Conservation (phyloP, 768 basidiomycete genomes). For the Auriscalpium vulgare region DNA sequence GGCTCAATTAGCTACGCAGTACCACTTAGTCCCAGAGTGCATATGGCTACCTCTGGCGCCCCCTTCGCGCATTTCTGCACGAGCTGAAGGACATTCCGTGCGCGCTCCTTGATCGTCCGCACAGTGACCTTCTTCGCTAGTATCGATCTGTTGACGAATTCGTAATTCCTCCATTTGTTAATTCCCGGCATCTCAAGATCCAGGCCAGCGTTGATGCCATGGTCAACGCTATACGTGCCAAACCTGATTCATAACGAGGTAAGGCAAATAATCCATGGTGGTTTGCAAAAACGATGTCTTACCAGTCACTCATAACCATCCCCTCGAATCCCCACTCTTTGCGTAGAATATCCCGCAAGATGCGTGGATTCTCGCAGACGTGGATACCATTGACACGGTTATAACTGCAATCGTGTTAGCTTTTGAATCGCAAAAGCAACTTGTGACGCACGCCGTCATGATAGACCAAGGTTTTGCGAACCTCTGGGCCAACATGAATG, state of each 20-base stretch:
- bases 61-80: conserved; percentile 62
- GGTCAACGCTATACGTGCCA: conserved; percentile 60
- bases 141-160: conserved; percentile 56
- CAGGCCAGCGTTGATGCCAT: conserved; percentile 63
- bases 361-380: conserved; percentile 51
- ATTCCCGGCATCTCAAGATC: conserved; percentile 77
- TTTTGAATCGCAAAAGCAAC: neutral
- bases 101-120: conserved; percentile 61
- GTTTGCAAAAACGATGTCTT: conserved; percentile 3
- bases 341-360: conserved; percentile 56
- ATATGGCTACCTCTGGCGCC: conserved; percentile 48
- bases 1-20: neutral
- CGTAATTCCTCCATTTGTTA: conserved; percentile 70
- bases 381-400: conserved; percentile 76
- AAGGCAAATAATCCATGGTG: neutral
- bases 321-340: conserved; percentile 73
- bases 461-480: conserved; percentile 43
- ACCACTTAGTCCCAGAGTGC: neutral
- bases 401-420: conserved; percentile 31
- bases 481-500: conserved; percentile 53
- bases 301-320: conserved; percentile 81
- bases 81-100: conserved; percentile 54
- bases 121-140: conserved; percentile 53
- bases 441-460: conserved; percentile 52
- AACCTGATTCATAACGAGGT: conserved; percentile 37